These are phyloP conservation scores for Kokia cookei DNA, from an alignment of 441 rosid species.

Conservation along the genomic window DNA sequence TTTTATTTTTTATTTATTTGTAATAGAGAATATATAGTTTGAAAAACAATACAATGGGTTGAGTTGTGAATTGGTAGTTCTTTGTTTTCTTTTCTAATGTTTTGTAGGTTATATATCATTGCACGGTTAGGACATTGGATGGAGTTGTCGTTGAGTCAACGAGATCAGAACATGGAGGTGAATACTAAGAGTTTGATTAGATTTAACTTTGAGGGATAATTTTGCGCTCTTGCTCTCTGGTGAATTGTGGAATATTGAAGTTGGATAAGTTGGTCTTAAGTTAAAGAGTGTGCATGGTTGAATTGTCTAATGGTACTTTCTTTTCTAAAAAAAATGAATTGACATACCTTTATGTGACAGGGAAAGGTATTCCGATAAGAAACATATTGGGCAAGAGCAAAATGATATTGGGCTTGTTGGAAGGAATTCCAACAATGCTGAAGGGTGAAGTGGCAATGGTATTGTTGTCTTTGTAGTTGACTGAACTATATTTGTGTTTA, in stretches of 20 bases:
- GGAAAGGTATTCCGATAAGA: constrained; percentile 73
- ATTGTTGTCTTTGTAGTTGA: constrained; percentile 19
- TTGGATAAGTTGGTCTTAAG: not conserved
- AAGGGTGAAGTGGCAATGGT: constrained; percentile 98
- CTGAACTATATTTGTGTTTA: not conserved
- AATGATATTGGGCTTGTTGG: constrained; percentile 77
- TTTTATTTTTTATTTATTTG: not conserved
- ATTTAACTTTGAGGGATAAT: not conserved
- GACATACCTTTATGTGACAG: constrained; percentile 32
- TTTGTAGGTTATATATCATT: constrained; percentile 72
- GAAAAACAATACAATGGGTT: not conserved
- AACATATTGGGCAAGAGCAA: constrained; percentile 88
- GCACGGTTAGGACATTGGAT: constrained; percentile 76
- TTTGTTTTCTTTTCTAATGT: not conserved
- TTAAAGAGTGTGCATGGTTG: not conserved
- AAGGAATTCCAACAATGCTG: constrained; percentile 90
- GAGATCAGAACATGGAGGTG: constrained; percentile 79
- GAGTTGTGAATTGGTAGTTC: not conserved
- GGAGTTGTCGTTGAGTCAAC: constrained; percentile 84
- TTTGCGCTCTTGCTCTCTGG: not conserved
- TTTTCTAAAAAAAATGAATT: not conserved
- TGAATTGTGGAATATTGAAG: not conserved
- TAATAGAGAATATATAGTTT: not conserved
- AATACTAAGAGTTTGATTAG: not conserved
- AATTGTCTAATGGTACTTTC: not conserved